These are phyloP conservation scores for Hericium erinaceus DNA, from an alignment of 768 basidiomycete species.

Conservation along the genomic window DNA sequence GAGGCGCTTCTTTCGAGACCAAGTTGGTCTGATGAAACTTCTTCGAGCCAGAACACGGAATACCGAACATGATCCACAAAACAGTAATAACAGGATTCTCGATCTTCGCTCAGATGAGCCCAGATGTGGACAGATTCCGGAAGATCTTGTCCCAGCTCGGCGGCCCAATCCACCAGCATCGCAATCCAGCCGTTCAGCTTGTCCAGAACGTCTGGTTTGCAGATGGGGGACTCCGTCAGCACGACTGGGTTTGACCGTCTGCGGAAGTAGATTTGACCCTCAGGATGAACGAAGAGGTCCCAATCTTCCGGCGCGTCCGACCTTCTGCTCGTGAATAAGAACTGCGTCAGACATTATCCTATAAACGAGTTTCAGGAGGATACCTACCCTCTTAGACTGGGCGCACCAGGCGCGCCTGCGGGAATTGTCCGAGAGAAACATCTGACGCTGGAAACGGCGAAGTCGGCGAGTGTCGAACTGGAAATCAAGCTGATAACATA, in stretches of 20 bases:
- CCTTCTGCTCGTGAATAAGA: not conserved
- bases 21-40: not conserved
- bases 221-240: not conserved
- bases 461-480: not conserved
- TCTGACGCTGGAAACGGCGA: not conserved
- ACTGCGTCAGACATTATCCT: not conserved
- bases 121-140: not conserved
- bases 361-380: not conserved
- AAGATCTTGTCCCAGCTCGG: not conserved
- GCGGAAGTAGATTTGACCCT: constrained; percentile 1
- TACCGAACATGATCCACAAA: not conserved
- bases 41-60: constrained; percentile 2
- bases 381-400: not conserved
- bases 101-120: not conserved
- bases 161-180: not conserved
- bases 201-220: not conserved
- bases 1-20: not conserved
- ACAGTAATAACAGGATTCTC: not conserved
- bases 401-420: not conserved
- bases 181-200: not conserved
- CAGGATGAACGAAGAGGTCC: not conserved
- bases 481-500: not conserved
- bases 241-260: not conserved
- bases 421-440: not conserved
- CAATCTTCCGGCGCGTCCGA: not conserved